These are phyloP conservation scores for Pouteria glomerata DNA, from an alignment of 148 eudicot genomes.

Conservation along the genomic window DNA sequence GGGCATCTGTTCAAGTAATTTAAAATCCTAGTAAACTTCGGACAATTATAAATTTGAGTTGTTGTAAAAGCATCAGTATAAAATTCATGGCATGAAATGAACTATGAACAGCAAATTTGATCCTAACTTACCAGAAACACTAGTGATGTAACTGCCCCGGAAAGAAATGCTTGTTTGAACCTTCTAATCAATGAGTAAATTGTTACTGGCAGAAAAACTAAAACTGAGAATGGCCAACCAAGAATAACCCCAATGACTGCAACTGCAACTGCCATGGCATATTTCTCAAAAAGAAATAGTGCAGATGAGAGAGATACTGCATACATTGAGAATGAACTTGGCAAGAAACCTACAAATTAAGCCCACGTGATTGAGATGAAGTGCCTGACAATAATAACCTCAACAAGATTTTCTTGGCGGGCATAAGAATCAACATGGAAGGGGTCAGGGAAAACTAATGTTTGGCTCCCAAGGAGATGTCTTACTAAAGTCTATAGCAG, in stretches of 20 bases:
- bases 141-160: slow-evolving; percentile 60
- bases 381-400: not conserved
- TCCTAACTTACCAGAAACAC: slow-evolving; percentile 56
- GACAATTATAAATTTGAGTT: not conserved
- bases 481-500: not conserved
- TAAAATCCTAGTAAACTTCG: not conserved
- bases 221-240: slow-evolving; percentile 99
- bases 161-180: slow-evolving; percentile 61
- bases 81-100: not conserved
- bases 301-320: slow-evolving; percentile 93
- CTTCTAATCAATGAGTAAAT: slow-evolving; percentile 62
- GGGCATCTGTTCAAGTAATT: slow-evolving; percentile 1
- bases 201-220: too few species aligned
- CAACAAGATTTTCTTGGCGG: too few species aligned
- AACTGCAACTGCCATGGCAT: slow-evolving; percentile 68
- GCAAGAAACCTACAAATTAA: slow-evolving; percentile 73
- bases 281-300: slow-evolving; percentile 69
- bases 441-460: not conserved
- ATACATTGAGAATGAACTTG: slow-evolving; percentile 98
- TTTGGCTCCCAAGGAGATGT: not conserved
- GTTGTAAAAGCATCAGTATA: not conserved
- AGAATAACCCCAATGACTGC: slow-evolving; percentile 83
- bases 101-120: not conserved
- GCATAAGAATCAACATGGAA: not conserved
- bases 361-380: not conserved